These are phyloP conservation scores for Limnanthes douglasii DNA, from an alignment of 345 rosid genomes.

Conservation along the genomic window DNA sequence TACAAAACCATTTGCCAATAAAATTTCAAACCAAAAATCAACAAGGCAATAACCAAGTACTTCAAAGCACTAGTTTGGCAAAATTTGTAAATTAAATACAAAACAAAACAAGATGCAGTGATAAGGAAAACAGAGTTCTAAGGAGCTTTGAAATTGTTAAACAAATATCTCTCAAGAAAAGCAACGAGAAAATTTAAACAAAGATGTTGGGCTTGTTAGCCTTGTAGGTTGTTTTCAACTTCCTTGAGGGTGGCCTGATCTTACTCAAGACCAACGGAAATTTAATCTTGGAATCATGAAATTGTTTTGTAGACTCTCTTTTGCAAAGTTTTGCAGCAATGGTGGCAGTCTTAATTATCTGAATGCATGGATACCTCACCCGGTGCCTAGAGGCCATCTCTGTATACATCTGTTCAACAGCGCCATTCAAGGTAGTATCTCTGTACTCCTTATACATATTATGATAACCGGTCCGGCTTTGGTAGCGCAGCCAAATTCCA, in stretches of 20 bases:
- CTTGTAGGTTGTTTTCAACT: constrained; percentile 47
- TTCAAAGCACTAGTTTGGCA: too few relatives aligned
- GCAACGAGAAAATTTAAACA: constrained; percentile 24
- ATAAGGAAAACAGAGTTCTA: too few relatives aligned
- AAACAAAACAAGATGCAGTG: too few relatives aligned
- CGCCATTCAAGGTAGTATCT: constrained; percentile 44
- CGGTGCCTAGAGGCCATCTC: constrained; percentile 66
- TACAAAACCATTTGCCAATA: too few relatives aligned
- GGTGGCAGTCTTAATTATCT: constrained; percentile 47
- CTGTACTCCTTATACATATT: constrained; percentile 44
- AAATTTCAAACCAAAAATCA: too few relatives aligned
- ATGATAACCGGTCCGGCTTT: constrained; percentile 48
- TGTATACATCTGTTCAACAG: constrained; percentile 52
- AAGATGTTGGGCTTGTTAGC: constrained; percentile 40
- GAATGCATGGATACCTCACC: constrained; percentile 55
- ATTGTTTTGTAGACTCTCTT: constrained; percentile 51
- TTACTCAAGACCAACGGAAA: constrained; percentile 35
- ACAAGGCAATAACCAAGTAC: too few relatives aligned
- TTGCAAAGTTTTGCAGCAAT: constrained; percentile 33
- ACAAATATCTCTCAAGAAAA: too few relatives aligned
- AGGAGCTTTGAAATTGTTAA: too few relatives aligned
- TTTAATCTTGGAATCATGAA: constrained; percentile 42
- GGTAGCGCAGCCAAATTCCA: constrained; percentile 50
- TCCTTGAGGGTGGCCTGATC: constrained; percentile 45
- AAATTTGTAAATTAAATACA: too few relatives aligned